A percentile compares a stretch with the other conserved stretches of the same genome.
Evolutionary conservation across 805 yeast genomes (phyloP).

Genomic region (Hanseniaspora vineae): DNA sequence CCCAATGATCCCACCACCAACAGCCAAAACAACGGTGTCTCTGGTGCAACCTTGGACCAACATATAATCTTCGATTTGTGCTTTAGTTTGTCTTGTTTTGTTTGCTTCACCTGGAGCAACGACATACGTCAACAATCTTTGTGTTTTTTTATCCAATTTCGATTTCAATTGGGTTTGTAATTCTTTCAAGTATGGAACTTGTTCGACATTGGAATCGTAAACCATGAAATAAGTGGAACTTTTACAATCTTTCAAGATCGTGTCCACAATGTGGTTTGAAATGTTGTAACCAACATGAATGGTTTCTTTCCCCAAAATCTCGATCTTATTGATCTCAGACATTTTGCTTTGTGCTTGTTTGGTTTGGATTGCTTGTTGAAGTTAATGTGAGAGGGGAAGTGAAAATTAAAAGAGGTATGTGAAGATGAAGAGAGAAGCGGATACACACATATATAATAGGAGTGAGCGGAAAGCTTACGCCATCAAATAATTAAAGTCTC

Average conservation of each 20-base stretch:
- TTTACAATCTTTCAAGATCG: conserved; percentile 44
- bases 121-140: conserved; percentile 59
- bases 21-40: conserved; percentile 86
- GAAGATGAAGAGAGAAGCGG: no score
- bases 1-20: conserved; percentile 98
- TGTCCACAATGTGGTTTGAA: conserved; percentile 57
- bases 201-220: conserved; percentile 70
- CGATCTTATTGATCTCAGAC: conserved; percentile 35
- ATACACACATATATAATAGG: no score
- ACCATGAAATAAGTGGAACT: conserved; percentile 89
- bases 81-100: conserved; percentile 81
- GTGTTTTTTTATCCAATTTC: conserved; percentile 30
- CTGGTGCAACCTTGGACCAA: conserved; percentile 80
- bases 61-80: conserved; percentile 81
- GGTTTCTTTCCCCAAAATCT: conserved; percentile 68
- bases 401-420: no score
- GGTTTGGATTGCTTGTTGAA: no score
- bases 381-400: no score
- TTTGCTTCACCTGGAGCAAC: conserved; percentile 91
- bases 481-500: no score
- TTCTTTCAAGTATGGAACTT: conserved; percentile 45
- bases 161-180: conserved; percentile 32
- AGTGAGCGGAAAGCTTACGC: no score
- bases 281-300: conserved; percentile 87
- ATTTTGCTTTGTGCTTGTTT: neutral